These are phyloP conservation scores for Cocos nucifera DNA, from an alignment of 176 grass and related monocot genomes.

Conservation along the genomic window DNA sequence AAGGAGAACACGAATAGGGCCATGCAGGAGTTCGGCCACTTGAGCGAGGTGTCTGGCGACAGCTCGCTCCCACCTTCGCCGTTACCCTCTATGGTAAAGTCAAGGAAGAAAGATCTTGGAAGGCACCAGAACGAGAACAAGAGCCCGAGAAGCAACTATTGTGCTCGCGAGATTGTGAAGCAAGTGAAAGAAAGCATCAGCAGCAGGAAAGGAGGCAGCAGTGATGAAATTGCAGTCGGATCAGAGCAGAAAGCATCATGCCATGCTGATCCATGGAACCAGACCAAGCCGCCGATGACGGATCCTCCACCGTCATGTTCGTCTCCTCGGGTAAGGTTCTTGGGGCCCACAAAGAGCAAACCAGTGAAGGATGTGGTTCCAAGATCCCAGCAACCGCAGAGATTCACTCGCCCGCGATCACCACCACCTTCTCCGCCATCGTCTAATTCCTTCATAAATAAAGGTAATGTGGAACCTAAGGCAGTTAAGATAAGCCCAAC, in stretches of 20 bases:
- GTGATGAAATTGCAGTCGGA: neutral
- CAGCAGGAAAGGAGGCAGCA: constrained; percentile 28
- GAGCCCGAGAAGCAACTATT: constrained; percentile 35
- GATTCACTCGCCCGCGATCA: neutral
- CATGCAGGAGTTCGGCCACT: constrained; percentile 4
- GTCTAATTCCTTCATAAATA: neutral
- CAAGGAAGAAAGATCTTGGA: constrained; percentile 9
- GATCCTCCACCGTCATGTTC: neutral
- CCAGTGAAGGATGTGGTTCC: too few relatives aligned
- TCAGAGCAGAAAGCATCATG: neutral
- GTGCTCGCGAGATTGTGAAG: constrained; percentile 49
- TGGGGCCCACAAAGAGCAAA: too few relatives aligned
- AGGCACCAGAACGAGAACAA: constrained; percentile 29
- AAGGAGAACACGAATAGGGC: constrained; percentile 16
- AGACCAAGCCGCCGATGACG: neutral
- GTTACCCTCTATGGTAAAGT: constrained; percentile 13
- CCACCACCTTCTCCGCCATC: neutral
- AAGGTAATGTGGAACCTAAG: neutral
- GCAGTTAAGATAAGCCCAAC: neutral
- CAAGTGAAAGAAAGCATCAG: constrained; percentile 62
- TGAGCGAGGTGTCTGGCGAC: constrained; percentile 3
- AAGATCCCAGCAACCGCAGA: neutral
- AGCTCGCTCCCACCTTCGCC: constrained; percentile 56
- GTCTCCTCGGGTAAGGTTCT: too few relatives aligned
- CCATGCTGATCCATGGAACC: neutral